These are phyloP conservation scores for Hypoxylon sp. DNA, from an alignment of 2,329 filamentous ascomycete genomes.

Conservation along the genomic window DNA sequence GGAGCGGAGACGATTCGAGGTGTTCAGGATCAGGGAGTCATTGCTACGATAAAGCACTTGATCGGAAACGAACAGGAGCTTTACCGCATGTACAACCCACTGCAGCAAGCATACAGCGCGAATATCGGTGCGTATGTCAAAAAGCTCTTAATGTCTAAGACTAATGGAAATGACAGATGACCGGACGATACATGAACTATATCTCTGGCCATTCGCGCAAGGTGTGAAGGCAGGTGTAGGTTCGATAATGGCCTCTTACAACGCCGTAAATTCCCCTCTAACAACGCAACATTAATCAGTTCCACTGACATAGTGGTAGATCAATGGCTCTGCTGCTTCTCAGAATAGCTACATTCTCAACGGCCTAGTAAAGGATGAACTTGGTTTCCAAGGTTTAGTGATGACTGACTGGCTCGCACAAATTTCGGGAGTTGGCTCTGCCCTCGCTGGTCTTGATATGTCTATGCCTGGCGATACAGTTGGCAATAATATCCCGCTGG, in stretches of 20 bases:
- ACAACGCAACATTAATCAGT: neutral
- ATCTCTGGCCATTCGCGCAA: slow-evolving; percentile 85
- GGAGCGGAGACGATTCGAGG: slow-evolving; percentile 68
- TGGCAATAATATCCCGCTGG: slow-evolving; percentile 61
- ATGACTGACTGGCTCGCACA: slow-evolving; percentile 85
- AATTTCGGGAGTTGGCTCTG: slow-evolving; percentile 79
- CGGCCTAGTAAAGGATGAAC: slow-evolving; percentile 79
- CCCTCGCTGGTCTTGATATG: slow-evolving; percentile 80
- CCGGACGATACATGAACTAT: slow-evolving; percentile 75
- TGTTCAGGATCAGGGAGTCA: slow-evolving; percentile 69
- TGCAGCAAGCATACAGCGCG: slow-evolving; percentile 71
- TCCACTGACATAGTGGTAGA: slow-evolving; percentile 57
- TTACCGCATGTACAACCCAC: slow-evolving; percentile 69
- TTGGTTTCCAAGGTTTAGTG: slow-evolving; percentile 80
- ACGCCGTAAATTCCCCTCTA: slow-evolving; percentile 62
- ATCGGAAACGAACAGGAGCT: slow-evolving; percentile 69
- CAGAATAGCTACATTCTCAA: slow-evolving; percentile 79
- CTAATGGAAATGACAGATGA: slow-evolving; percentile 48
- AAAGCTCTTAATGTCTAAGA: neutral
- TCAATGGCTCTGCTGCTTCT: slow-evolving; percentile 76
- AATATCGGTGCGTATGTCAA: slow-evolving; percentile 70
- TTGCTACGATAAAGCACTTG: slow-evolving; percentile 71
- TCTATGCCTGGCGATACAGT: slow-evolving; percentile 72
- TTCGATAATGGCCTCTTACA: slow-evolving; percentile 87
- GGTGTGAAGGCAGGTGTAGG: slow-evolving; percentile 83